phyloP scores from a whole-genome alignment of 129 eudicot genomes.

The Escallonia rubra region DNA sequence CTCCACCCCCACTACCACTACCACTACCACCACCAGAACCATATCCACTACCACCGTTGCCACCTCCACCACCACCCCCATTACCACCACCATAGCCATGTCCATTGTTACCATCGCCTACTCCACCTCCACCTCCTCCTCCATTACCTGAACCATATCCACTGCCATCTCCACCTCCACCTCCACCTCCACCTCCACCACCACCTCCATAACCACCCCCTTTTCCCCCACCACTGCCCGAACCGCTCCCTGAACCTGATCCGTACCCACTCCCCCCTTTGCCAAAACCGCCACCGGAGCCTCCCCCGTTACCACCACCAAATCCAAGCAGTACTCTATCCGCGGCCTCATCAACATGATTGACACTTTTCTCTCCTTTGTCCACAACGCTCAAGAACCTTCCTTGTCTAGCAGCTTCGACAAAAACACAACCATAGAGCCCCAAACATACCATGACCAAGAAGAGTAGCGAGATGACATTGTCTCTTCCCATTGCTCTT shows the following conservation, averaged over 20 bases:
- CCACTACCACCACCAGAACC: slow-evolving; percentile 13
- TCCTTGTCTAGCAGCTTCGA: slow-evolving; percentile 34
- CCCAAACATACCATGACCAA: slow-evolving; percentile 26
- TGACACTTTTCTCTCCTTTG: background rate
- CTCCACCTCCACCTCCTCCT: slow-evolving; percentile 21
- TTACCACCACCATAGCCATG: slow-evolving; percentile 14
- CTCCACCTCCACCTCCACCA: slow-evolving; percentile 6
- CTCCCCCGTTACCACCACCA: slow-evolving; percentile 16
- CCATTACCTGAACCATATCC: slow-evolving; percentile 21
- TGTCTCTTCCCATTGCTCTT: slow-evolving; percentile 27
- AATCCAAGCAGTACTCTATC: slow-evolving; percentile 18
- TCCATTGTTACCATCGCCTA: slow-evolving; percentile 13
- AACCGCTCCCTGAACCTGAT: too few species aligned
- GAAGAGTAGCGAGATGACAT: slow-evolving; percentile 25
- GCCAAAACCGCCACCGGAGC: slow-evolving; percentile 14
- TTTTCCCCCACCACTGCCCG: background rate
- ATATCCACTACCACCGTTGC: slow-evolving; percentile 8
- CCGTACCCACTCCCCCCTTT: slow-evolving; percentile 24
- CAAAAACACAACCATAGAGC: slow-evolving; percentile 10
- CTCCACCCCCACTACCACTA: slow-evolving; percentile 19
- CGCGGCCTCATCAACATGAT: slow-evolving; percentile 1
- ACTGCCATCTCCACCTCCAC: slow-evolving; percentile 13
- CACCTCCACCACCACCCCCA: slow-evolving; percentile 16
- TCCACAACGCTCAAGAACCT: slow-evolving; percentile 14
- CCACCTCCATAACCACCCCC: slow-evolving; percentile 18